Base-by-base conservation (phyloP, 2,329 filamentous ascomycete genomes). In the Pseudopithomyces maydicus region DNA sequence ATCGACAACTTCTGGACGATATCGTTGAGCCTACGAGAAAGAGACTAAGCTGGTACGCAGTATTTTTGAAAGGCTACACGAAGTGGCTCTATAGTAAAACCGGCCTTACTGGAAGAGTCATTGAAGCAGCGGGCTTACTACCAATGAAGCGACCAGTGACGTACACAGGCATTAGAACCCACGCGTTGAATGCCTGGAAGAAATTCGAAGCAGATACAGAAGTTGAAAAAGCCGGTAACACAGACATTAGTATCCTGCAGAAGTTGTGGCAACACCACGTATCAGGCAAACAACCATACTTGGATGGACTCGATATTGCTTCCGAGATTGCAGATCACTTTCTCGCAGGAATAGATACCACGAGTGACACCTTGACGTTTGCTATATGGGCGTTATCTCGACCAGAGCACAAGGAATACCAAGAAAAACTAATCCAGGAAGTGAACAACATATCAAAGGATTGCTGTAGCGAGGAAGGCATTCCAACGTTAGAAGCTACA, bases 311-410 rank as follows among this genome's bases (percentile, higher is more conserved):
- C 6, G 80, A 83, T 19, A 80, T 82, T 38, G 83, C 83, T 0
- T 82, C 81, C 0, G 83, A 85, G 66, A 78, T 75, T 12, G 82
- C 82, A 0, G 83, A 85, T 52, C 83, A 85, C 56, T 74, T 85
- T 12, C 72, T 82, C 0, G 83, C 82, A 0, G 82, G 82, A 0
- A 82, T 84, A 10, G 80, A 84, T 55, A 85, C 82, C 0, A 84
- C 81, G 0, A 80, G 80, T 22, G 81, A 85, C 48, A 81, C 81
- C 0, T 57, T 83, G 1, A 82, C 82, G 77, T 84, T 82, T 56
- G 66, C 79, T 0, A 70, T 84, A 14, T 84, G 80, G 79, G 70
- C 78, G 0, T 73, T 85, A 0, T 84, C 82, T 0, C 72, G 74
- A 1, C 78, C 78, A 0, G 71, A 77, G 32, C 75, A 82, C 48